A percentile compares a stretch with the other conserved stretches of the same genome.
These are phyloP conservation scores for Corchorus olitorius DNA, from an alignment of 345 rosid genomes.

Conservation along the genomic window DNA sequence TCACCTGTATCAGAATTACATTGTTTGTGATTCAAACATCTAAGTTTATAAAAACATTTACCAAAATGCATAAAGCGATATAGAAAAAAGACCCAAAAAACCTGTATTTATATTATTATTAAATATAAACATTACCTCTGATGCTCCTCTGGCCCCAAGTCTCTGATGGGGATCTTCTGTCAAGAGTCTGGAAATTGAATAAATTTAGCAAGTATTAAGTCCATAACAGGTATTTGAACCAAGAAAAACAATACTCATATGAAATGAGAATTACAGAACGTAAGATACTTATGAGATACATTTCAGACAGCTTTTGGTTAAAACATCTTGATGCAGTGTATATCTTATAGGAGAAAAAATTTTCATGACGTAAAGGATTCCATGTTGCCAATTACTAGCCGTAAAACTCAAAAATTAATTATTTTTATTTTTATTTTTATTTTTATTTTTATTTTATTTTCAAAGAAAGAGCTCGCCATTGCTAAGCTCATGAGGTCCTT, in stretches of 20 bases:
- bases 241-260: not conserved
- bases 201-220: conserved; percentile 1
- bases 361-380: not conserved
- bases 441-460: too few relatives aligned
- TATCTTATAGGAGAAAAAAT: not conserved
- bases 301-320: not conserved
- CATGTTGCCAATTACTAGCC: not conserved
- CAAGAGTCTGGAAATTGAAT: conserved; percentile 61
- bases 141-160: conserved; percentile 95
- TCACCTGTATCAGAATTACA: conserved; percentile 58
- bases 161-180: conserved; percentile 98
- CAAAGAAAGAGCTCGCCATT: not conserved
- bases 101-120: not conserved
- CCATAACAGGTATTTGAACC: not conserved
- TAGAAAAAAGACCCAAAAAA: conserved; percentile 6
- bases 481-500: not conserved
- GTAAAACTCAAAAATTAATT: not conserved
- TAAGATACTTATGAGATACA: not conserved
- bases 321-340: conserved; percentile 2
- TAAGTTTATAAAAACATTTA: not conserved
- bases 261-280: not conserved
- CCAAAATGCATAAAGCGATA: not conserved
- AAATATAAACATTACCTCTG: conserved; percentile 62
- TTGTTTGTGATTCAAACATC: conserved; percentile 21
- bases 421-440: not conserved